phyloP scores from a whole-genome alignment of 2,329 filamentous ascomycete genomes.

The Pestalotiopsis sp. region DNA sequence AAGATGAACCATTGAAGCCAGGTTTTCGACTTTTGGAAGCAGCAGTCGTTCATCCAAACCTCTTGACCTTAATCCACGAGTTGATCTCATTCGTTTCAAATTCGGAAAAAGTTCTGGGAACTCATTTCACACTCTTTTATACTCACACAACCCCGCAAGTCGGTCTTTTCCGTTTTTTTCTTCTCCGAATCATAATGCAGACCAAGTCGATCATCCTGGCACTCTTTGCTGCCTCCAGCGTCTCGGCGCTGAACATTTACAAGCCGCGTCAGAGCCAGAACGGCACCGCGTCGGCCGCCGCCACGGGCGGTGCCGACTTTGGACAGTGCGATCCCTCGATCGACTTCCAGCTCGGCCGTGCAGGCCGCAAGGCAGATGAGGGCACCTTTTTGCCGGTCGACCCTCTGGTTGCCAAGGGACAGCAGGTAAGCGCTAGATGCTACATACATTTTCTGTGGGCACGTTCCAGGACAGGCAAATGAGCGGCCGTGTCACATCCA shows the following conservation, averaged over 20 bases:
- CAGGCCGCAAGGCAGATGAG: conserved; percentile 48
- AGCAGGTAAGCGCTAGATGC: conserved; percentile 26
- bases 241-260: conserved; percentile 14
- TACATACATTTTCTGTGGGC: conserved; percentile 18
- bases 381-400: conserved; percentile 61
- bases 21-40: neutral
- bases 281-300: conserved; percentile 14
- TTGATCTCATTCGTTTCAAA: neutral
- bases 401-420: conserved; percentile 52
- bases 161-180: conserved; percentile 1
- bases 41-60: neutral
- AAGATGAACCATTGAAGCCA: neutral
- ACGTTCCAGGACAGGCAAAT: neutral
- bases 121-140: conserved; percentile 17
- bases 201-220: conserved; percentile 20
- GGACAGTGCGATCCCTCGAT: conserved; percentile 50
- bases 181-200: conserved; percentile 19
- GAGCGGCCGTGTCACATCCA: neutral
- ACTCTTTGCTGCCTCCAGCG: conserved; percentile 17
- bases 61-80: neutral
- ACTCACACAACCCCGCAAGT: conserved; percentile 13
- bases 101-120: conserved; percentile 20
- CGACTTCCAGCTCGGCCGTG: conserved; percentile 56
- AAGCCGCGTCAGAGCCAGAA: conserved; percentile 18
- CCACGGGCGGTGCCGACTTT: conserved; percentile 41